Evolutionary conservation across 108 stramenopile genomes (phyloP), one percentile per base, ranked within the genome.

Genomic region (Nitzschia sp.): DNA sequence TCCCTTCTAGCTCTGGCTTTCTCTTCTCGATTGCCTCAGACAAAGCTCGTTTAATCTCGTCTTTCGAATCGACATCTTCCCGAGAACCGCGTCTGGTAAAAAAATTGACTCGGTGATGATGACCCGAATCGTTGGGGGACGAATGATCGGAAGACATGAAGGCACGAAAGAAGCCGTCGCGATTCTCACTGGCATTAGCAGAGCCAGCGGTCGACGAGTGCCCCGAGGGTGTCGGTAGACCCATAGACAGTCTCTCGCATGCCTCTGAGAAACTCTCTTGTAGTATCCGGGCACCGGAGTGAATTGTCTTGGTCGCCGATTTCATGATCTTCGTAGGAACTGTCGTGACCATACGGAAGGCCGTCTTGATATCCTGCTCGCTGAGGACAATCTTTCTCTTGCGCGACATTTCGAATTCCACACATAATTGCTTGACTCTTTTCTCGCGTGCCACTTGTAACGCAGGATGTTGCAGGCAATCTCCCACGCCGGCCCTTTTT

Each of bases 381-480:
- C 62, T 67, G 23, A 80, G 47, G 27, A 69, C 66, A 45, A 80
- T 61, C 50, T 65, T 71, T 9, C 61, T 35, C 32, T 45, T 46
- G 5, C 58, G 41, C 15, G 69, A 61, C 26, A 22, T 63, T 58
- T 75, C 75, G 27, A 76, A 76, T 64, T 74, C 75, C 6, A 26
- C 33, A 27, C 57, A 63, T 22, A 81, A 58, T 52, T 76, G 66
- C 1, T 41, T 25, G 41, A 89, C 66, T 23, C 92, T 68, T 26
- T 83, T 35, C 15, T 67, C 66, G 45, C 91, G 65, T 15, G 95
- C 92, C 22, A 44, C 34, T 25, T 55, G 50, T 44, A 86, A 78
- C 63, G 91, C 90, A 22, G 80, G 62, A 75, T 96, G 95, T 22
- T 81, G 76, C 25, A 96, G 75, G 63, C 91, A 93, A 64, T 92